phyloP scores from a whole-genome alignment of 2,329 filamentous ascomycete genomes.

The Beauveria sp. region DNA sequence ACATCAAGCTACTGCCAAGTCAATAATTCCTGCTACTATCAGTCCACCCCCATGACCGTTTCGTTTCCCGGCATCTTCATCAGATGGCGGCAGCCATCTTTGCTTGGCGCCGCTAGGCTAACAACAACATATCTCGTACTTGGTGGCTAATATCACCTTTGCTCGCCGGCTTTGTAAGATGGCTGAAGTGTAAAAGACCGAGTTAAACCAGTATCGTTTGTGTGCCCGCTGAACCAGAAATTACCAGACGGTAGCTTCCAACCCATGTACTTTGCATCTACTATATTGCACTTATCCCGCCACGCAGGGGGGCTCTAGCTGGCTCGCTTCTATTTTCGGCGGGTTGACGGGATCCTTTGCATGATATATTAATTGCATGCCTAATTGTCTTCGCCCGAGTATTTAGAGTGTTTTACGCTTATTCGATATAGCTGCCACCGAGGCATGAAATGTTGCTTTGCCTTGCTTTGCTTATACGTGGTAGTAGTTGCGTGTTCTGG shows the following conservation, averaged over 20 bases:
- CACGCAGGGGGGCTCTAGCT: not conserved
- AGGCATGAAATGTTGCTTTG: not conserved
- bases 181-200: not conserved
- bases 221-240: too few relatives aligned
- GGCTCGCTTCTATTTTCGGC: not conserved
- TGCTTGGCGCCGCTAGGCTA: constrained; percentile 5
- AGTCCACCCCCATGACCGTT: not conserved
- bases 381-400: not conserved
- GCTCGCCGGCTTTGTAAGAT: too few relatives aligned
- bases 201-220: not conserved
- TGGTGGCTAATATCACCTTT: too few relatives aligned
- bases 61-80: not conserved
- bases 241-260: not conserved
- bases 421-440: not conserved
- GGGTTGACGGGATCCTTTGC: not conserved
- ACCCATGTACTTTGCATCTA: not conserved
- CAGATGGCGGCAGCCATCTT: constrained; percentile 4
- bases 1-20: too few relatives aligned
- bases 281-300: not conserved
- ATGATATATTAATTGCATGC: constrained; percentile 4
- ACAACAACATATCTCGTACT: not conserved
- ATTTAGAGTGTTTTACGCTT: not conserved
- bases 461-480: not conserved
- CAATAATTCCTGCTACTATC: not conserved
- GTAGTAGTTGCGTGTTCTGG: not conserved